These are phyloP conservation scores for Asterophora lycoperdoides DNA, from an alignment of 768 basidiomycete species.

Conservation along the genomic window DNA sequence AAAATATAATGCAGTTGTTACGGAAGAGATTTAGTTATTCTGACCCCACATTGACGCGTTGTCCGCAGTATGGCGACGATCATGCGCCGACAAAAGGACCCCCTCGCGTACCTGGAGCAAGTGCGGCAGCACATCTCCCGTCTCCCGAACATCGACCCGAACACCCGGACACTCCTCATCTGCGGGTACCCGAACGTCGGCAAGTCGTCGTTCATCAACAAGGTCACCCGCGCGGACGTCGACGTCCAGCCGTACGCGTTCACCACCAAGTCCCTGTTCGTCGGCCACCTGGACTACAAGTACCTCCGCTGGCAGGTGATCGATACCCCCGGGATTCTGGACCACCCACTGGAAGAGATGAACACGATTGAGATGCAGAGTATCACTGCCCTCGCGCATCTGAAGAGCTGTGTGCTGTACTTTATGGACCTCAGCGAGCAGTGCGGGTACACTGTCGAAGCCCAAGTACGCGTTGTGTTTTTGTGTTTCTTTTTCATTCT, in stretches of 20 bases:
- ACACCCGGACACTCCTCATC: conserved; percentile 94
- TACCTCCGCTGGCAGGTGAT: conserved; percentile 99
- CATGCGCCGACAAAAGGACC: conserved; percentile 98
- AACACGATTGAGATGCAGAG: conserved; percentile 99
- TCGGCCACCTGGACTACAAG: conserved; percentile 98
- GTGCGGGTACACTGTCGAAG: conserved; percentile 96
- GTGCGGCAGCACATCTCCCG: conserved; percentile 98
- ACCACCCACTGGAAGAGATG: conserved; percentile 99
- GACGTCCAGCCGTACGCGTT: conserved; percentile 99
- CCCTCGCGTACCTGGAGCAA: conserved; percentile 96
- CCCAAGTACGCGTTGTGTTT: conserved; percentile 62
- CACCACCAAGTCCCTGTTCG: conserved; percentile 97
- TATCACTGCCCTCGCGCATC: conserved; percentile 94
- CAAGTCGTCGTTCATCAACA: conserved; percentile 99
- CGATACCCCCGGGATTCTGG: conserved; percentile 96
- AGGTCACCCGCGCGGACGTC: conserved; percentile 97
- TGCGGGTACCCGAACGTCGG: conserved; percentile 99
- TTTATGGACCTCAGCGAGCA: conserved; percentile 99
- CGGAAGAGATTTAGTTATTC: too few species aligned
- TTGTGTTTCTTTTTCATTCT: neutral
- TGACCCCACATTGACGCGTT: conserved; percentile 4
- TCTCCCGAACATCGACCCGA: conserved; percentile 97
- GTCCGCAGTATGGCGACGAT: conserved; percentile 88
- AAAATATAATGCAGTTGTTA: too few species aligned
- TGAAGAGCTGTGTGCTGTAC: conserved; percentile 91